Evolutionary conservation across 768 basidiomycete species (phyloP), one percentile per base, ranked within the genome.

Genomic region (Naganishia vaughanmartiniae): DNA sequence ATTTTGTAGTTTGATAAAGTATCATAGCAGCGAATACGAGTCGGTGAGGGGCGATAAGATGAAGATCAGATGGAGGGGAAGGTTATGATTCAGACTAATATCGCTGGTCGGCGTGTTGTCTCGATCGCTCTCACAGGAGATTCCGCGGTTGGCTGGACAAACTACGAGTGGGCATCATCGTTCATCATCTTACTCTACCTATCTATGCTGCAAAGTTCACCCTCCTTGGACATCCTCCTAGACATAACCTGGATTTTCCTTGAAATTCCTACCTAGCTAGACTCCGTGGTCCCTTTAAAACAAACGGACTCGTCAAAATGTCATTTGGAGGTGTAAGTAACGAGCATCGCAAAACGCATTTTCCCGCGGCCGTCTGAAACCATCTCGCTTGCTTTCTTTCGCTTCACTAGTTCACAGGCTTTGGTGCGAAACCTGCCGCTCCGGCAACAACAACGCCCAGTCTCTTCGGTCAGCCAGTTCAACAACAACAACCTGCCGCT

Each of bases 291-390:
- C 12, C 24, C 48, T n/a, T 26, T 51, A 4, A 12, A 51, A 9
- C 48, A 12, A 55, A n/a, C 57, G n/a, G 19, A 14, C 24, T 26
- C 15, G 26, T 24, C 24, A 30, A 14, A 12, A 63, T 63, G 60
- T 42, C 60, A 19, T 63, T 63, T 42, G n/a, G 36, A 63, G 60
- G 60, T 34, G 60, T 63, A 45, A 36, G 60, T 63, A 58, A 17
- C 39, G 21, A 15, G 9, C 24, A 4, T 26, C n/a, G 7, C 12
- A 14, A n/a, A 11, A 26, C 42, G 19, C 28, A 5, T 4, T n/a
- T n/a, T 63, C 24, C 42, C 39, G 39, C n/a, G 28, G 15, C 42
- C 24, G 46, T 4, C 60, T 58, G 21, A 51, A 51, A n/a, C 24
- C 24, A 51, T 51, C 12, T 51, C 24, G 48, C 48, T 51, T 51